Evolutionary conservation across 2,329 filamentous ascomycete genomes (phyloP).

Genomic region (Ceratocystis papillata): DNA sequence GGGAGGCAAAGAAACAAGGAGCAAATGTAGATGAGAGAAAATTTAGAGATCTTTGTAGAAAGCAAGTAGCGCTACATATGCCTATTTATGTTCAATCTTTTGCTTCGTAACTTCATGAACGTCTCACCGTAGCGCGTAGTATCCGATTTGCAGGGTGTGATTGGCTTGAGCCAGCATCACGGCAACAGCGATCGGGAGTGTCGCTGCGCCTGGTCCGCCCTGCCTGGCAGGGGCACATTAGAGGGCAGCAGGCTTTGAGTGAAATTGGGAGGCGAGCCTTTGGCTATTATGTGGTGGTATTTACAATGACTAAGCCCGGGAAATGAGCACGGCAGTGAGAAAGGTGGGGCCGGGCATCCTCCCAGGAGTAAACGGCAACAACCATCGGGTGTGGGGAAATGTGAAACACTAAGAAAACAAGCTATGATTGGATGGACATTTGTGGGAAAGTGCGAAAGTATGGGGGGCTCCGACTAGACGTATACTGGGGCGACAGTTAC

Average conservation of each 20-base stretch:
- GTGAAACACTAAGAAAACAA: not conserved
- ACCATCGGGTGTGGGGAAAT: not conserved
- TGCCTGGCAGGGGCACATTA: not conserved
- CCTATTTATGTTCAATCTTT: not conserved
- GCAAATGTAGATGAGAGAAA: not conserved
- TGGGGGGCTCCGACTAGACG: not conserved
- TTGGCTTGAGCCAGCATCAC: not conserved
- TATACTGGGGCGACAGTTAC: too few species aligned
- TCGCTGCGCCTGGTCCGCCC: not conserved
- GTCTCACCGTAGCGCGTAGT: not conserved
- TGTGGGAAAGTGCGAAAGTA: not conserved
- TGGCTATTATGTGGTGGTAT: not conserved
- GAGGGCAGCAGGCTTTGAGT: not conserved
- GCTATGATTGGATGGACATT: too few species aligned
- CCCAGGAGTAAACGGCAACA: not conserved
- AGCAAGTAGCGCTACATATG: not conserved
- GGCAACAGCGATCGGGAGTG: slow-evolving; percentile 4
- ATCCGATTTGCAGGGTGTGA: not conserved
- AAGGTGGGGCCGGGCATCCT: slow-evolving; percentile 22
- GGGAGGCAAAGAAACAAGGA: not conserved
- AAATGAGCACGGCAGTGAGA: slow-evolving; percentile 27
- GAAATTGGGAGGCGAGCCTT: not conserved
- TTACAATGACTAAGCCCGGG: not conserved
- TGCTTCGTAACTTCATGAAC: not conserved
- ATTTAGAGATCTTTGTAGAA: not conserved